A percentile compares a stretch with the other conserved stretches of the same genome.
phyloP scores from a whole-genome alignment of 495 filamentous ascomycete species.

The Penicillium mononematosum region DNA sequence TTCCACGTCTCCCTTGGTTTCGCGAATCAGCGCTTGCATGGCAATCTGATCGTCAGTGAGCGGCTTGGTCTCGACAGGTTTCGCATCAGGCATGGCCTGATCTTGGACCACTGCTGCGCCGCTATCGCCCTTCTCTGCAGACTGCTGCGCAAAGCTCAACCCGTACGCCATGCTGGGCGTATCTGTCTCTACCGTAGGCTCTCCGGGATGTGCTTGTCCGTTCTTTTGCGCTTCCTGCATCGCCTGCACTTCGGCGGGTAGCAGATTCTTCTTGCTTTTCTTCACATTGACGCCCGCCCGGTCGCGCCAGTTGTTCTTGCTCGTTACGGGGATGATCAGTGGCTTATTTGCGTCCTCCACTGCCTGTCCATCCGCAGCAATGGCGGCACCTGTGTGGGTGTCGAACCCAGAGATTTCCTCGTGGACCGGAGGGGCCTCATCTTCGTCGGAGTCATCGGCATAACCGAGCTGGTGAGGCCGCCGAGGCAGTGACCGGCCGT shows the following conservation, averaged over 20 bases:
- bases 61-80: constrained; percentile 28
- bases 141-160: constrained; percentile 42
- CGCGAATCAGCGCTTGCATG: constrained; percentile 68
- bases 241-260: constrained; percentile 53
- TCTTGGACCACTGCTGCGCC: constrained; percentile 21
- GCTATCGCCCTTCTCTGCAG: constrained; percentile 23
- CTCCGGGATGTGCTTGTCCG: constrained; percentile 30
- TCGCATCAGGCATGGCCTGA: constrained; percentile 33
- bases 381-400: constrained; percentile 52
- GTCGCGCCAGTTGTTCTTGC: constrained; percentile 73
- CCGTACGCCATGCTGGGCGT: constrained; percentile 46
- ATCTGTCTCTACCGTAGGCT: constrained; percentile 34
- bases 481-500: constrained; percentile 31
- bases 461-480: constrained; percentile 38
- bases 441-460: constrained; percentile 51
- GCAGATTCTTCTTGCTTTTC: constrained; percentile 51
- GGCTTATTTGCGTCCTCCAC: constrained; percentile 41
- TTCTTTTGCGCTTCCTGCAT: constrained; percentile 38
- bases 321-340: constrained; percentile 63
- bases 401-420: constrained; percentile 63
- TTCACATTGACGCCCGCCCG: constrained; percentile 47
- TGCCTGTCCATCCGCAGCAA: constrained; percentile 39
- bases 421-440: constrained; percentile 33
- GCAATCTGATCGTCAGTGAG: constrained; percentile 74
- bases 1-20: constrained; percentile 51